Base-by-base conservation (phyloP, 148 eudicot genomes). In the Beta vulgaris region DNA sequence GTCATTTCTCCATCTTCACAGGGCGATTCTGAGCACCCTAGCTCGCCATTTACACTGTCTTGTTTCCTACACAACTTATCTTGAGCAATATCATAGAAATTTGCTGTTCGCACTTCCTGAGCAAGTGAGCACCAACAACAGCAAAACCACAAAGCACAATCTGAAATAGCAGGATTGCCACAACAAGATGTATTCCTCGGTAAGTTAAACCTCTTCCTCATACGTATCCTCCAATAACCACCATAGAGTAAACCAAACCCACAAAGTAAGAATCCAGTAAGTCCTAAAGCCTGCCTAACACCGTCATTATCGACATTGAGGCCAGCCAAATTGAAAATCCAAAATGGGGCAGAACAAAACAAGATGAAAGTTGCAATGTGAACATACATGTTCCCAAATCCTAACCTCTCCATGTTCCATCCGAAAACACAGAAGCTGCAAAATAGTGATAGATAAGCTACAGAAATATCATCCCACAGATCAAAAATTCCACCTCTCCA, bases 111-210 rank as follows among this genome's bases (percentile, higher is more conserved):
- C 23, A 91, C 96, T 84, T 94, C 98, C 85, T 94, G 98, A 79
- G 98, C 97, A 84, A 94, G 90, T 62, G 98, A 85, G 76, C 98
- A 94, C 96, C 98, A 94, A 75, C 97, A 94, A 78, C 98, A 94
- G 80, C 77, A 94, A 54, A 94, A 87, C 98, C 98, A 94, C 58
- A 90, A 77, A 44, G 84, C 77, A 72, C 87, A 91, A 74, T 94
- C 98, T 1, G 88, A 70, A 69, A 91, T 83, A 78, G 85, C 85
- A 19, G 97, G 88, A 61, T 85, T 87, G 34, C 84, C 84, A 76
- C 86, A 94, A 73, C 98, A 94, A 53, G 81, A 87, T 13, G 76
- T 83, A 66, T 85, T 82, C 3, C 84, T 76, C 2, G 98, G 97
- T 81, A 94, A 80, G 64, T 89, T 90, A 78, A 85, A 94, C 81